A percentile compares a stretch with the other conserved stretches of the same genome.
Evolutionary conservation across 108 stramenopile species (phyloP).

Genomic region (Nannochloropsis granulata): DNA sequence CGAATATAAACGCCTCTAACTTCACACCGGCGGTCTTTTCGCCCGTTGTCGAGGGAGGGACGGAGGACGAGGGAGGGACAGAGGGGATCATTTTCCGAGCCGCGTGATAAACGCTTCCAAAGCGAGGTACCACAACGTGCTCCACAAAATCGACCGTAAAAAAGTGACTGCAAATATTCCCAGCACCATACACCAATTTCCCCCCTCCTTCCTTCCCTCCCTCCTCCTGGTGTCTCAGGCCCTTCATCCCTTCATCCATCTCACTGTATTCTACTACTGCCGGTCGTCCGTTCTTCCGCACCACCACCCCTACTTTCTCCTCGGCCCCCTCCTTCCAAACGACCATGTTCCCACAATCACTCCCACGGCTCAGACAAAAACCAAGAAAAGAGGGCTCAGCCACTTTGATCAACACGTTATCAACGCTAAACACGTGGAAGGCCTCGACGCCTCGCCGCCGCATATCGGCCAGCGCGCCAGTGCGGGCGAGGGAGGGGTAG

Average conservation of each 20-base stretch:
- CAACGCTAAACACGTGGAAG: slow-evolving; percentile 83
- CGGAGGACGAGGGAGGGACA: slow-evolving; percentile 36
- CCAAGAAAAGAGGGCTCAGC: slow-evolving; percentile 91
- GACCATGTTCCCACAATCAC: slow-evolving; percentile 90
- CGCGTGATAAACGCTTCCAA: slow-evolving; percentile 75
- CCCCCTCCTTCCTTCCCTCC: slow-evolving; percentile 24
- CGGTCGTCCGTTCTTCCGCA: slow-evolving; percentile 40
- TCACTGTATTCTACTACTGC: slow-evolving; percentile 25
- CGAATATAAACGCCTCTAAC: slow-evolving; percentile 95
- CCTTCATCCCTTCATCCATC: not conserved
- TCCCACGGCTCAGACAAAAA: slow-evolving; percentile 55
- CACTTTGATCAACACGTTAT: slow-evolving; percentile 75
- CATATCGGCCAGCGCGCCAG: slow-evolving; percentile 72
- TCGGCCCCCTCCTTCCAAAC: slow-evolving; percentile 62
- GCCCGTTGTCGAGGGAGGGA: slow-evolving; percentile 20
- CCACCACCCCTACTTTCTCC: slow-evolving; percentile 87
- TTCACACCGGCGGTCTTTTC: slow-evolving; percentile 80
- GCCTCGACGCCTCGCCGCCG: slow-evolving; percentile 51
- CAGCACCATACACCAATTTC: slow-evolving; percentile 68
- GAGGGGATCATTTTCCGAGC: slow-evolving; percentile 87
- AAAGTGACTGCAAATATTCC: slow-evolving; percentile 97
- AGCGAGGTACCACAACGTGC: slow-evolving; percentile 48
- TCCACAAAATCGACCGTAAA: slow-evolving; percentile 75
- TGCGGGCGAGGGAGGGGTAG: slow-evolving; percentile 66
- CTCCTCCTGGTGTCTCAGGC: not conserved